phyloP scores from a whole-genome alignment of 345 rosid species.

The Lumnitzera littorea region DNA sequence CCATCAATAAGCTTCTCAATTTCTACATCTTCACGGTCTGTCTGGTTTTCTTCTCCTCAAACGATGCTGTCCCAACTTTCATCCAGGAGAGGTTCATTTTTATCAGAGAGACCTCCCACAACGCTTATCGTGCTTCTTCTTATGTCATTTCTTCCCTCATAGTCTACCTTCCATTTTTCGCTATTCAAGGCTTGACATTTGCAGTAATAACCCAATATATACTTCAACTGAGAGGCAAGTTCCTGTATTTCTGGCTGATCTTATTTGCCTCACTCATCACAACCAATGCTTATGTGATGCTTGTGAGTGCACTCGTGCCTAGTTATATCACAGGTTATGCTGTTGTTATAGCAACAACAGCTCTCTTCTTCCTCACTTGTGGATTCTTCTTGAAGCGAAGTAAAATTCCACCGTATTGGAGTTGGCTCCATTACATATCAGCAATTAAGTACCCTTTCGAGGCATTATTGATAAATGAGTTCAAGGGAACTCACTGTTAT shows the following conservation, averaged over 20 bases:
- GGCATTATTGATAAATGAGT: conserved; percentile 46
- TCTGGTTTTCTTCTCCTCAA: conserved; percentile 59
- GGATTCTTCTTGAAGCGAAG: conserved; percentile 47
- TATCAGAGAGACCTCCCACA: conserved; percentile 61
- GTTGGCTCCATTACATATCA: conserved; percentile 60
- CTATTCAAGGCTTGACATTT: conserved; percentile 51
- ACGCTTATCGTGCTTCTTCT: conserved; percentile 60
- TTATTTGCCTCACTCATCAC: conserved; percentile 50
- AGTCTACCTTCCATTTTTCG: conserved; percentile 59
- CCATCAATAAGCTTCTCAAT: conserved; percentile 43
- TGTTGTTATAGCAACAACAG: conserved; percentile 56
- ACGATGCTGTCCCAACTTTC: conserved; percentile 64
- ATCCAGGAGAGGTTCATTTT: conserved; percentile 68
- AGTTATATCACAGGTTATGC: conserved; percentile 60
- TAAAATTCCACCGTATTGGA: conserved; percentile 39
- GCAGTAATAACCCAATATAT: conserved; percentile 27
- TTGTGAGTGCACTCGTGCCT: conserved; percentile 61
- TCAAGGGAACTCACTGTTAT: conserved; percentile 31
- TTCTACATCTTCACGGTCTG: conserved; percentile 61
- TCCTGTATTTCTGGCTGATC: conserved; percentile 45
- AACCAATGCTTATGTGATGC: conserved; percentile 59
- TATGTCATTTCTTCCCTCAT: conserved; percentile 51
- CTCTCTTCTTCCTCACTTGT: conserved; percentile 58
- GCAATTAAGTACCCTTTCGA: conserved; percentile 66
- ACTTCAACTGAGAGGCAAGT: conserved; percentile 30